Conservation (phyloP, 371 early-diverging fungal species). For the Astathelohania contejeani region DNA sequence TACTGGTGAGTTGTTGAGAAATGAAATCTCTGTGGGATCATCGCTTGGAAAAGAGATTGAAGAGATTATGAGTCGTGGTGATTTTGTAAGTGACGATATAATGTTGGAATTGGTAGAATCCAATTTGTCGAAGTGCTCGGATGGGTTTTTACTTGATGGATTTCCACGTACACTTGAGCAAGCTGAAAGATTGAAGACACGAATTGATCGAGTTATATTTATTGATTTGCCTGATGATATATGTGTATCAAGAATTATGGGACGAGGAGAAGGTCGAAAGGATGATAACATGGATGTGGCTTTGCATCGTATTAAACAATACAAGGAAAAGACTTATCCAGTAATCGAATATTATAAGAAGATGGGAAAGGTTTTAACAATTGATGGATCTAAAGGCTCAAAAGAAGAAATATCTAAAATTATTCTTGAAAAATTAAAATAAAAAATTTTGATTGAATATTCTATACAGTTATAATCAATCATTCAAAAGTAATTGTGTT, state of each 20-base stretch:
- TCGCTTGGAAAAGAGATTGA: constrained; percentile 62
- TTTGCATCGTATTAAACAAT: constrained; percentile 71
- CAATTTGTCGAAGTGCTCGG: constrained; percentile 68
- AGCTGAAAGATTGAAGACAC: constrained; percentile 66
- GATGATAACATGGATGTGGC: constrained; percentile 87
- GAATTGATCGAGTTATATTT: constrained; percentile 55
- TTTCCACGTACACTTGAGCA: constrained; percentile 95
- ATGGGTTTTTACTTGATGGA: constrained; percentile 97
- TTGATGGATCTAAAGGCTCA: constrained; percentile 58
- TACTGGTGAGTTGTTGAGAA: constrained; percentile 94
- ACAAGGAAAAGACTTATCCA: constrained; percentile 83
- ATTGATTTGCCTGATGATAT: constrained; percentile 52
- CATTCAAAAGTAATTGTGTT: too few relatives aligned
- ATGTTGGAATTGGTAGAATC: constrained; percentile 84
- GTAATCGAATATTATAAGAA: constrained; percentile 83
- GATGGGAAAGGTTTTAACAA: constrained; percentile 67
- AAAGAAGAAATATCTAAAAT: neutral
- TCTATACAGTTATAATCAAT: too few relatives aligned
- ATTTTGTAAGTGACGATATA: constrained; percentile 86
- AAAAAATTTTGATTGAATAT: too few relatives aligned
- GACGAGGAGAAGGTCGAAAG: constrained; percentile 78
- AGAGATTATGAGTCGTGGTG: constrained; percentile 89
- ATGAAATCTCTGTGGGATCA: constrained; percentile 73
- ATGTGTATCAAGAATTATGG: constrained; percentile 60
- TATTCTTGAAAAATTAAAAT: neutral